A percentile compares a stretch with the other conserved stretches of the same genome.
These are phyloP conservation scores for Globisporangium heterothallicum DNA, from an alignment of 352 stramenopile species.

Conservation along the genomic window DNA sequence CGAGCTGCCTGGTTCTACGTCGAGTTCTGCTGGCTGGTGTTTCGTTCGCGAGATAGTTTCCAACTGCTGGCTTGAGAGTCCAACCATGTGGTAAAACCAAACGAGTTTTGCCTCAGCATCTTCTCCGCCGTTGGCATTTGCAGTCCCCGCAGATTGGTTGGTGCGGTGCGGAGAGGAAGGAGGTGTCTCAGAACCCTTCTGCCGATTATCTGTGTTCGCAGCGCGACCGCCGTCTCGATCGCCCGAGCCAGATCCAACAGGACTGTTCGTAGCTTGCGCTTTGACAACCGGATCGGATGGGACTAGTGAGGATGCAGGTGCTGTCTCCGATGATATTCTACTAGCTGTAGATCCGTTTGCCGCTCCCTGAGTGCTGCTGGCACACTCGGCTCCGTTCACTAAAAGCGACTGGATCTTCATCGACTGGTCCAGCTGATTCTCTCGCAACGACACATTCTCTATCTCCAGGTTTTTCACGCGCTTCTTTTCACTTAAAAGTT, in stretches of 20 bases:
- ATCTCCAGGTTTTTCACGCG: constrained; percentile 52
- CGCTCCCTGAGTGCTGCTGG: neutral
- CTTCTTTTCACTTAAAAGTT: constrained; percentile 58
- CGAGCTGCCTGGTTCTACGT: constrained; percentile 1
- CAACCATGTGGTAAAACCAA: constrained; percentile 8
- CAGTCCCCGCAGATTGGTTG: neutral
- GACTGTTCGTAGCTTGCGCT: neutral
- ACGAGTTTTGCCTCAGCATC: neutral
- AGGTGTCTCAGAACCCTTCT: neutral
- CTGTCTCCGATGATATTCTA: neutral
- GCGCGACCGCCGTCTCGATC: neutral
- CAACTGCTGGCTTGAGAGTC: neutral
- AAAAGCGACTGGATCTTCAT: constrained; percentile 47
- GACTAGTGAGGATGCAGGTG: neutral
- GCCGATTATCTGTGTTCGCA: neutral
- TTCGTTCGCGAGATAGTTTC: constrained; percentile 7
- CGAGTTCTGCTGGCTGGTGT: neutral
- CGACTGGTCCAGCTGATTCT: constrained; percentile 39
- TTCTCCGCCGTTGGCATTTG: neutral
- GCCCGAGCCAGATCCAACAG: neutral
- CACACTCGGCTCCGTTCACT: constrained; percentile 12
- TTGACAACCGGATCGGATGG: neutral
- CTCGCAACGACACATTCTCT: constrained; percentile 47
- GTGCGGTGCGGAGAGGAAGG: constrained; percentile 5
- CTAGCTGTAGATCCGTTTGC: neutral